Base-by-base conservation (phyloP, 495 filamentous ascomycete genomes). In the Penicillium parvum region DNA sequence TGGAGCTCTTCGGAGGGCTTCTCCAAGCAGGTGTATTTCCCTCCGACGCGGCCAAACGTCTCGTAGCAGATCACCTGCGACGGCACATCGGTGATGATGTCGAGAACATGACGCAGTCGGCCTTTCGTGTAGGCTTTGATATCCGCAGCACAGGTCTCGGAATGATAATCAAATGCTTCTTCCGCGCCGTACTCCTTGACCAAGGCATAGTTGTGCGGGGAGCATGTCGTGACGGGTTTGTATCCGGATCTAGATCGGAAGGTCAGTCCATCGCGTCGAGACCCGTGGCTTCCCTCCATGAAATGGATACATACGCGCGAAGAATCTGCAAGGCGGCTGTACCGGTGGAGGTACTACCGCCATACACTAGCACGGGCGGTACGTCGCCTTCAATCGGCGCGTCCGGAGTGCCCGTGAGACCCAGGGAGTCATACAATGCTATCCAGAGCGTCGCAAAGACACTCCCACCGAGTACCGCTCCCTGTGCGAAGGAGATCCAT, bases 131-230 rank as follows among this genome's bases (percentile, higher is more conserved):
- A 45, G 6, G 20, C 12, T 2, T 53, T 40, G 40, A 75, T 76
- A 21, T 71, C 60, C 3, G 51, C 45, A 0, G 59, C 65, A 40
- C 60, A 62, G 3, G 58, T 52, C 6, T 64, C 41, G 0, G 55
- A 53, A 5, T 59, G 52, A 59, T 80, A 80, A 56, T 82, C 74
- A 52, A 75, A 79, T 1, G 62, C 65, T 6, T 49, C 47, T 20
- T 50, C 56, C 0, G 76, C 77, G 4, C 78, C 78, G 9, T 60
- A 62, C 2, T 28, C 41, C 28, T 63, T 57, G 22, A 67, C 61
- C 7, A 78, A 55, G 6, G 61, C 57, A 43, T 71, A 69, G 58
- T 79, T 81, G n/a, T 49, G 43, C 0, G 70, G 65, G 0, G 75
- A 78, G 42, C 75, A 74, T 0, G 71, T 75, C 1, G 65, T 50